Evolutionary conservation across 1,284 basidiomycete species (phyloP).

Genomic region (Malassezia slooffiae): DNA sequence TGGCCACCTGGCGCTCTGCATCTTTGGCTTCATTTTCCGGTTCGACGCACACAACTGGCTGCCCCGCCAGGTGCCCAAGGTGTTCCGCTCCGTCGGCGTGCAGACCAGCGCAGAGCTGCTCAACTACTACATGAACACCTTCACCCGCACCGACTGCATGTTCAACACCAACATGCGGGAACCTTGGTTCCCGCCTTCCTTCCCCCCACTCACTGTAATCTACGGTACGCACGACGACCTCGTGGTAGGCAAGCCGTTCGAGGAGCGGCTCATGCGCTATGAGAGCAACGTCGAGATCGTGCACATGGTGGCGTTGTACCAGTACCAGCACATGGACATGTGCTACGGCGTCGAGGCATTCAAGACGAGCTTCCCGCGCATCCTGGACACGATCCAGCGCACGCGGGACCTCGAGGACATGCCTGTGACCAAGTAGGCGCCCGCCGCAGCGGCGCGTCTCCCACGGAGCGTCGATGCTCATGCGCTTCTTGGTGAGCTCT

Average conservation of each 20-base stretch:
- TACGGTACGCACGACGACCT: constrained; percentile 42
- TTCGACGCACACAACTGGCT: constrained; percentile 45
- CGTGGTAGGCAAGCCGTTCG: constrained; percentile 42
- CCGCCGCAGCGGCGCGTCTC: too few species aligned
- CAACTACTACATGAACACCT: constrained; percentile 45
- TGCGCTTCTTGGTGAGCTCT: too few species aligned
- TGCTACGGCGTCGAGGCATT: constrained; percentile 41
- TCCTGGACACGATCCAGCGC: constrained; percentile 41
- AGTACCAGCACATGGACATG: constrained; percentile 44
- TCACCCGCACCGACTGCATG: constrained; percentile 43
- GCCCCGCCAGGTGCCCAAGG: constrained; percentile 42
- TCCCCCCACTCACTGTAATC: constrained; percentile 43
- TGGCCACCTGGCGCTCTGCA: constrained; percentile 42
- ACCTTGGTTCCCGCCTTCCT: constrained; percentile 40
- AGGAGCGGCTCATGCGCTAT: constrained; percentile 32
- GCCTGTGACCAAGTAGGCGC: constrained; percentile 11
- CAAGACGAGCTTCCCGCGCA: constrained; percentile 37
- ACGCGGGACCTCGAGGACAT: constrained; percentile 29
- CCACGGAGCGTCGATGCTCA: too few species aligned
- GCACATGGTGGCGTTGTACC: constrained; percentile 41
- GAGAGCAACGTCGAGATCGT: constrained; percentile 43
- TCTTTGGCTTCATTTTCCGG: constrained; percentile 42
- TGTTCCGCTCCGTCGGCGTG: constrained; percentile 39
- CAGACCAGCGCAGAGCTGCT: constrained; percentile 40
- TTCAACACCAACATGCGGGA: constrained; percentile 38